Percentiles rank a stretch among this genome's conserved stretches.
Evolutionary conservation across 805 yeast species (phyloP).

Genomic region (Schwanniomyces pseudopolymorphus): DNA sequence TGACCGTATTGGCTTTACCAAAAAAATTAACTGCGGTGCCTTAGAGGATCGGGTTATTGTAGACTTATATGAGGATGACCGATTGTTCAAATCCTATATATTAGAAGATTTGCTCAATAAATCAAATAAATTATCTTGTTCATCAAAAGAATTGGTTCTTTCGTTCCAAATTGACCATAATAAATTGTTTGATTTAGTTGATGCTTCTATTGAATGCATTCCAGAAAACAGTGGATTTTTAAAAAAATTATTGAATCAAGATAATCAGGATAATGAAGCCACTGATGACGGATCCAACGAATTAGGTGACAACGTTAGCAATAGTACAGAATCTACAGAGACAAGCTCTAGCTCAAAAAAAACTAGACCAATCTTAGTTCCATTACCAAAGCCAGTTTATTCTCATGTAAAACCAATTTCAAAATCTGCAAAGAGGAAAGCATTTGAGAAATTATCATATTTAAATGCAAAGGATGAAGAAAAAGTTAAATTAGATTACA

Average conservation of each 20-base stretch:
- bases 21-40: conserved; percentile 37
- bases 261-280: conserved; percentile 22
- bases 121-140: conserved; percentile 41
- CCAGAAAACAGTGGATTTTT: conserved; percentile 19
- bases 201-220: conserved; percentile 47
- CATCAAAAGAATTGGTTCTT: conserved; percentile 31
- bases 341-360: background rate
- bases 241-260: conserved; percentile 23
- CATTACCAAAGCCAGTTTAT: conserved; percentile 50
- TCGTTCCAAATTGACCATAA: conserved; percentile 47
- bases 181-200: conserved; percentile 48
- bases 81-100: conserved; percentile 26
- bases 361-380: conserved; percentile 20
- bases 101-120: conserved; percentile 24
- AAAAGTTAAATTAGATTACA: conserved; percentile 53
- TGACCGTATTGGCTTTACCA: conserved; percentile 30
- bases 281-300: conserved; percentile 2
- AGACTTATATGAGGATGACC: conserved; percentile 39
- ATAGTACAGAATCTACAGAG: background rate
- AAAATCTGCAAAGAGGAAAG: conserved; percentile 40
- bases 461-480: conserved; percentile 57
- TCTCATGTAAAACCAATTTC: conserved; percentile 32
- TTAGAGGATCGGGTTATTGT: conserved; percentile 26
- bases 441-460: conserved; percentile 48
- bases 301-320: conserved; percentile 9